Conservation (phyloP, 306 rosid species). For the Leucaena leucocephala region DNA sequence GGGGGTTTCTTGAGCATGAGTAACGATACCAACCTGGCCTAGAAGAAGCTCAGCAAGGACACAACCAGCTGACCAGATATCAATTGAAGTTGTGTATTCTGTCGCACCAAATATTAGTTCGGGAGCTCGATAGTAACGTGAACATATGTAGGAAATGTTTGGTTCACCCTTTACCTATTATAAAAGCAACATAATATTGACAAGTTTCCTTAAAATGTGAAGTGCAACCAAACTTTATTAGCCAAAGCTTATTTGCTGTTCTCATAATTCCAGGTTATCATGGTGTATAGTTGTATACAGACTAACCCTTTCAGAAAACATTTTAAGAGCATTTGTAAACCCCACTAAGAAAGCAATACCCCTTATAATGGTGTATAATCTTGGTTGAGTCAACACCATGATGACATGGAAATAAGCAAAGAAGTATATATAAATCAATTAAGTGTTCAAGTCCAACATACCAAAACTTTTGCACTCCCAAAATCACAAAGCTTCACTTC, state of each 20-base stretch:
- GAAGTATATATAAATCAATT: not conserved
- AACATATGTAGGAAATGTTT: slow-evolving; percentile 91
- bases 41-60: slow-evolving; percentile 97
- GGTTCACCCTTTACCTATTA: slow-evolving; percentile 84
- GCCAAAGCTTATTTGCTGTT: slow-evolving; percentile 16
- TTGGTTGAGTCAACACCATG: not conserved
- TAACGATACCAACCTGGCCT: slow-evolving; percentile 70
- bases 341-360: not conserved
- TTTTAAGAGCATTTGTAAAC: slow-evolving; percentile 14
- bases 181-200: slow-evolving; percentile 12
- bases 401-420: not conserved
- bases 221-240: slow-evolving; percentile 26
- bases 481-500: slow-evolving; percentile 95
- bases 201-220: slow-evolving; percentile 3
- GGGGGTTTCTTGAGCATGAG: slow-evolving; percentile 19
- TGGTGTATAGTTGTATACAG: not conserved
- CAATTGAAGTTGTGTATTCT: slow-evolving; percentile 85
- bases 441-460: slow-evolving; percentile 44
- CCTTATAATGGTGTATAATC: not conserved
- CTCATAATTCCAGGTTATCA: slow-evolving; percentile 13
- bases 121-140: slow-evolving; percentile 98
- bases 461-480: slow-evolving; percentile 96
- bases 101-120: slow-evolving; percentile 97
- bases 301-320: slow-evolving; percentile 24
- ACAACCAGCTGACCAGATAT: slow-evolving; percentile 99